Evolutionary conservation across 140 eudicot species (phyloP), one percentile per base, ranked within the genome.

Genomic region (Bidens hawaiensis): DNA sequence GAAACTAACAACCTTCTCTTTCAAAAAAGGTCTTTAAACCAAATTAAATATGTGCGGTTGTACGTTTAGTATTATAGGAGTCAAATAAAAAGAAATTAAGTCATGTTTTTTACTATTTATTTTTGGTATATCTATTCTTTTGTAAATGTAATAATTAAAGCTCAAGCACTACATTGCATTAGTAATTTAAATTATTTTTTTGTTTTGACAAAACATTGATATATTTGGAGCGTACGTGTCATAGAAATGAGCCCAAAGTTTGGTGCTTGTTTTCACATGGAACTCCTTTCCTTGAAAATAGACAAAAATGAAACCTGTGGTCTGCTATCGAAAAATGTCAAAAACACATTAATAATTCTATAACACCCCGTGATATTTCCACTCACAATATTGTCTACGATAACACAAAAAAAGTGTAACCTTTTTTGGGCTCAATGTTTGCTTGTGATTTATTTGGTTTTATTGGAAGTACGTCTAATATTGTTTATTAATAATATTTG

Each of bases 281-380:
- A 15, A 16, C 55, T 28, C 12, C 2, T 41, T 46, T 74, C 49
- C 40, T n/a, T 36, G 50, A 26, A 59, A 48, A 66, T 40, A 18
- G 68, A 48, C 64, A 74, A n/a, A n/a, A 59, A 51, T 59, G 40
- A 66, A 48, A 74, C 69, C 31, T 74, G 69, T 59, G 64, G 59
- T 74, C 15, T 58, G 69, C 60, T 74, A 57, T 41, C 63, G 19
- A 67, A 56, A 56, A 72, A 73, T 33, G 72, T 58, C 40, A 43
- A 73, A 46, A 74, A 36, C 59, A 19, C 33, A 36, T 46, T 23
- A 14, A 56, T 18, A 25, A 3, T 47, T 57, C 50, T 34, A 66
- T 34, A 58, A 11, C 25, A 22, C 27, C 65, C 74, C 78, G 78
- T 74, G 78, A 74, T 66, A 56, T 66, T 74, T 74, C 78, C 78